Conservation (phyloP, 1,284 basidiomycete species). For the Tilletia caries region DNA sequence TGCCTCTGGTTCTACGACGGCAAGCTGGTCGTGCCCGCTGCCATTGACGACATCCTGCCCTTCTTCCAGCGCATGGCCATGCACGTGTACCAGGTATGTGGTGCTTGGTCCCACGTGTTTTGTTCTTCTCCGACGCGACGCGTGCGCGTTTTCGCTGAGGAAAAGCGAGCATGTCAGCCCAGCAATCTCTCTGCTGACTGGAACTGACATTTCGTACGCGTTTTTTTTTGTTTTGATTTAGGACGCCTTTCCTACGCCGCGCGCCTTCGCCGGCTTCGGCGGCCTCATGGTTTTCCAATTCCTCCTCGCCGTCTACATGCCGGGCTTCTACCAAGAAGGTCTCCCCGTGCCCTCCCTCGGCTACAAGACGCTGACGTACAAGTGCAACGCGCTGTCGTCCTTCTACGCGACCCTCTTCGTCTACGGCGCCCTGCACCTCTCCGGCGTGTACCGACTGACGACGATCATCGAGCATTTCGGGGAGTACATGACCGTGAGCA, state of each 20-base stretch:
- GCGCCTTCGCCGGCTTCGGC: constrained; percentile 69
- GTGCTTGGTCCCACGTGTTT: too few species aligned
- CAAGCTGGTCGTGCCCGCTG: constrained; percentile 70
- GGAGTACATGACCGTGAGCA: constrained; percentile 89
- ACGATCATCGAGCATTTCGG: constrained; percentile 97
- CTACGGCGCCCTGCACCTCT: constrained; percentile 73
- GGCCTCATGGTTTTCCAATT: constrained; percentile 87
- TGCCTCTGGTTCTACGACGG: constrained; percentile 96
- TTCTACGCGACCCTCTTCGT: constrained; percentile 82
- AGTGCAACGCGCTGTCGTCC: constrained; percentile 80
- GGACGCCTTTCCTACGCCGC: constrained; percentile 85
- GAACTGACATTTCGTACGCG: not conserved
- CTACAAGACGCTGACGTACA: constrained; percentile 90
- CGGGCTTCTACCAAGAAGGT: constrained; percentile 84
- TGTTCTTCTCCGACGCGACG: too few species aligned
- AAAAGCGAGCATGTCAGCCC: too few species aligned
- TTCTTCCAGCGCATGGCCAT: constrained; percentile 79
- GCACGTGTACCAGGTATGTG: constrained; percentile 64
- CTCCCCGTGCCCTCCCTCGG: constrained; percentile 53
- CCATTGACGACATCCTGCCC: constrained; percentile 70
- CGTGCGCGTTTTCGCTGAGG: not conserved
- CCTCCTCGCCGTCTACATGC: constrained; percentile 81
- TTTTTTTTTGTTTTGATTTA: constrained; percentile 50
- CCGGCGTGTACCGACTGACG: constrained; percentile 81
- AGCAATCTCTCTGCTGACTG: too few species aligned